Conservation (phyloP, 805 yeast genomes). For the Metschnikowia gruessii region DNA sequence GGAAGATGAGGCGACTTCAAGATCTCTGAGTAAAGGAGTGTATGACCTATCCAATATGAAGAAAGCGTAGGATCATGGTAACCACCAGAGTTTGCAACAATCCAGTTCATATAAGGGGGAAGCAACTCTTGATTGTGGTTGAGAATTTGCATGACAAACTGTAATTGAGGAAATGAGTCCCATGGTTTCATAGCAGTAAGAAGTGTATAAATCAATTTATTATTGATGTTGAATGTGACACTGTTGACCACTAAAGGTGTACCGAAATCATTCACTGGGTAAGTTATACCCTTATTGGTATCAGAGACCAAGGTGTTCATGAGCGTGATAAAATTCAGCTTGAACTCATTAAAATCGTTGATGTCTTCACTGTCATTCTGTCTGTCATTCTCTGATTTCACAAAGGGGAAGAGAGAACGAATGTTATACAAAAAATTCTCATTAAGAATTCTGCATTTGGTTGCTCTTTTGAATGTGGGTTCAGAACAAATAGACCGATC, state of each 20-base stretch:
- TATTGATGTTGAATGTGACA: conserved; percentile 56
- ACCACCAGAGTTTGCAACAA: conserved; percentile 57
- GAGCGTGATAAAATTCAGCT: conserved; percentile 40
- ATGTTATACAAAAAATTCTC: conserved; percentile 68
- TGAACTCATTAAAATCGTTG: conserved; percentile 36
- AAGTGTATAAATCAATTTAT: conserved; percentile 62
- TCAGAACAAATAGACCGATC: conserved; percentile 56
- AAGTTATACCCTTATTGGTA: conserved; percentile 45
- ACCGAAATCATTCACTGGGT: conserved; percentile 49
- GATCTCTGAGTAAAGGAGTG: conserved; percentile 57
- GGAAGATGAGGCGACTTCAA: conserved; percentile 57
- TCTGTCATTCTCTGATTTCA: conserved; percentile 14
- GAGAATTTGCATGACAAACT: conserved; percentile 51
- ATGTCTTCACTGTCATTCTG: conserved; percentile 18
- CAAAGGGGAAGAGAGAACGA: conserved; percentile 41
- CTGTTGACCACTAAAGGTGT: conserved; percentile 47
- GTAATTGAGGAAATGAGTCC: conserved; percentile 66
- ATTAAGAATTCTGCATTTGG: conserved; percentile 73
- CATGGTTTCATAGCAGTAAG: conserved; percentile 73
- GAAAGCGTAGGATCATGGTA: conserved; percentile 75
- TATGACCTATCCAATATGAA: conserved; percentile 79
- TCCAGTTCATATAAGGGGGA: conserved; percentile 62
- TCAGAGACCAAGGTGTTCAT: conserved; percentile 51
- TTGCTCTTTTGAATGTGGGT: conserved; percentile 54
- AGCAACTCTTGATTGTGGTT: conserved; percentile 62